phyloP scores from a whole-genome alignment of 2,329 filamentous ascomycete species.

The Lecanicillium sp. region DNA sequence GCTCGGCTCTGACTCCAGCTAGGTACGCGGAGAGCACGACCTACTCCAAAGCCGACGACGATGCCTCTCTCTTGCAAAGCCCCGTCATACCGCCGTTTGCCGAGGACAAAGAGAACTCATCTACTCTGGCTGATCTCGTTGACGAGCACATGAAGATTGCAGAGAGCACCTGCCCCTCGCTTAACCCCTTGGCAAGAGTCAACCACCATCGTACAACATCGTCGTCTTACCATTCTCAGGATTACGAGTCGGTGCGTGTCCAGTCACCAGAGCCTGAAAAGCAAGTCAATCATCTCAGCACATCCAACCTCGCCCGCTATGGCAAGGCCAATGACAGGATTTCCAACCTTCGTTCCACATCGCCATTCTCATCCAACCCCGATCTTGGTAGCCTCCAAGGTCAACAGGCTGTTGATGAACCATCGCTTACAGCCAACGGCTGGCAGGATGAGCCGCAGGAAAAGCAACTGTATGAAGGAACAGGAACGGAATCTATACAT shows the following conservation, averaged over 20 bases:
- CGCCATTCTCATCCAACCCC: constrained; percentile 7
- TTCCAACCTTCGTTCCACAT: constrained; percentile 21
- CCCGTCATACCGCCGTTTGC: constrained; percentile 4
- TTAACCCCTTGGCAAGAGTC: background rate
- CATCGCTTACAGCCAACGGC: constrained; percentile 15
- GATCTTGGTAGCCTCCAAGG: background rate
- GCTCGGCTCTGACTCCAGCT: background rate
- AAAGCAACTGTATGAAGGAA: constrained; percentile 19
- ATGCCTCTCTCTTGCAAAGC: constrained; percentile 8
- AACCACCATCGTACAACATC: constrained; percentile 7
- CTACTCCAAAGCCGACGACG: constrained; percentile 5
- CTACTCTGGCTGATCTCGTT: constrained; percentile 13
- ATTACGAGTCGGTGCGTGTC: constrained; percentile 9
- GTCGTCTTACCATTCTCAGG: constrained; percentile 8
- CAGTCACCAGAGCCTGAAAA: constrained; percentile 20
- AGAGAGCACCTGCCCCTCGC: background rate
- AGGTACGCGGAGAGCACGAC: background rate
- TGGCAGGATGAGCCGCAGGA: constrained; percentile 18
- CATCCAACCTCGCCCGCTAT: constrained; percentile 21
- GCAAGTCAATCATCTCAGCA: constrained; percentile 15
- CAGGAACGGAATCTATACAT: constrained; percentile 4
- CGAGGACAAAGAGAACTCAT: constrained; percentile 3
- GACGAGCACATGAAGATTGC: constrained; percentile 9
- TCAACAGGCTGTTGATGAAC: constrained; percentile 16
- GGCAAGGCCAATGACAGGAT: constrained; percentile 20